Evolutionary conservation across 2,329 filamentous ascomycete genomes (phyloP).

Genomic region (Hypoxylon sp.): DNA sequence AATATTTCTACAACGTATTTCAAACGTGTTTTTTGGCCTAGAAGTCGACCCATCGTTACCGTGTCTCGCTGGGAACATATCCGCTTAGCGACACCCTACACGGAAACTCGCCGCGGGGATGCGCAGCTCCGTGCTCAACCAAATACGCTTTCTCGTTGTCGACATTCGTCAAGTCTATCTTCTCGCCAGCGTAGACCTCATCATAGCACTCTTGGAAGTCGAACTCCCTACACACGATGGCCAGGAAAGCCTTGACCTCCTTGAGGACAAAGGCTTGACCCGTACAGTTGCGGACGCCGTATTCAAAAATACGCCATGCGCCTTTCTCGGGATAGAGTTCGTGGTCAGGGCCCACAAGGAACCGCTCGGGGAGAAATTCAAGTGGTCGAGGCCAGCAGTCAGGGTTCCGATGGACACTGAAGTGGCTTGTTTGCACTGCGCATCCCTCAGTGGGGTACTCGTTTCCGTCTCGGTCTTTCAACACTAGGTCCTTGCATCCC

Average conservation of each 20-base stretch:
- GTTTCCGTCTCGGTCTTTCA: conserved; percentile 60
- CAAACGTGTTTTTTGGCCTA: not conserved
- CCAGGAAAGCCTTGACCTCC: conserved; percentile 50
- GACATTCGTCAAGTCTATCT: conserved; percentile 49
- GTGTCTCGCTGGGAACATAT: conserved; percentile 25
- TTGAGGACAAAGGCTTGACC: conserved; percentile 62
- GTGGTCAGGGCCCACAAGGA: conserved; percentile 56
- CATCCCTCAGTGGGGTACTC: conserved; percentile 62
- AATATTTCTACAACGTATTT: not conserved
- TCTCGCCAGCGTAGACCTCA: conserved; percentile 47
- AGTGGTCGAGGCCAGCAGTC: conserved; percentile 60
- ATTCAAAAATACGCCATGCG: conserved; percentile 70
- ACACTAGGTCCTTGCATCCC: conserved; percentile 57
- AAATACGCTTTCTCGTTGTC: conserved; percentile 50
- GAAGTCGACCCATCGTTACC: conserved; percentile 4
- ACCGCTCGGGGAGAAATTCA: conserved; percentile 66
- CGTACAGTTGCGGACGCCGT: conserved; percentile 69
- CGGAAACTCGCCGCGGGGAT: conserved; percentile 49
- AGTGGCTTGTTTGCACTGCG: conserved; percentile 59
- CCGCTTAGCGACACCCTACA: conserved; percentile 48
- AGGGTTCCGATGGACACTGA: conserved; percentile 58
- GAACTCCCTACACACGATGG: conserved; percentile 50
- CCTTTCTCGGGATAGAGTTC: conserved; percentile 57
- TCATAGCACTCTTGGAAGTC: conserved; percentile 51
- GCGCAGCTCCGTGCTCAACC: conserved; percentile 50